These are phyloP conservation scores for Penium margaritaceum DNA, from an alignment of 139 green algal genomes.

Conservation along the genomic window DNA sequence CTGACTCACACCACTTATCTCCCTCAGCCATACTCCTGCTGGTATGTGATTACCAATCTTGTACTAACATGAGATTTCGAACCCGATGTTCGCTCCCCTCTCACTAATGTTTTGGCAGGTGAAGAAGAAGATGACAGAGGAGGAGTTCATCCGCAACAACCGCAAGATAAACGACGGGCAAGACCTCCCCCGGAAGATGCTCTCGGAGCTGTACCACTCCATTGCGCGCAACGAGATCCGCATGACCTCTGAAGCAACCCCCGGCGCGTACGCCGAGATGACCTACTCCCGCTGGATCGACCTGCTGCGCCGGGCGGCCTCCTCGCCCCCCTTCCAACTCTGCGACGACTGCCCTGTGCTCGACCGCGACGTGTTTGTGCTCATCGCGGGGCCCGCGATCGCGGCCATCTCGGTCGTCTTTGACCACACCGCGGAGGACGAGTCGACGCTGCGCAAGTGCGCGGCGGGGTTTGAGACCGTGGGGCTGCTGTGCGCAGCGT, in stretches of 20 bases:
- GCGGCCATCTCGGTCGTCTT: slow-evolving; percentile 80
- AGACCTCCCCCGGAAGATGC: slow-evolving; percentile 57
- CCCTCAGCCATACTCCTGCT: too few species aligned
- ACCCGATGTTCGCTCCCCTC: too few species aligned
- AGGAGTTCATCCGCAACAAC: slow-evolving; percentile 76
- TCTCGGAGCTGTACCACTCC: slow-evolving; percentile 58
- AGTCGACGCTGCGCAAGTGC: slow-evolving; percentile 50
- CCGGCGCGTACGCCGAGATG: slow-evolving; percentile 35
- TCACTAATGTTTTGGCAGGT: slow-evolving; percentile 56
- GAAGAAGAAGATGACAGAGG: slow-evolving; percentile 75
- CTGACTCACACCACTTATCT: too few species aligned
- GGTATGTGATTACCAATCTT: too few species aligned
- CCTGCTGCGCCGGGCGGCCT: slow-evolving; percentile 43
- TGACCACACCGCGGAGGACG: slow-evolving; percentile 62
- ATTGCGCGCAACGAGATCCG: slow-evolving; percentile 68
- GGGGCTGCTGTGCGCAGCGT: slow-evolving; percentile 51
- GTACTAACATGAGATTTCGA: too few species aligned
- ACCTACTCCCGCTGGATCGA: slow-evolving; percentile 59
- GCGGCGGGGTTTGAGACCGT: slow-evolving; percentile 56
- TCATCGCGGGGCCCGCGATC: slow-evolving; percentile 80
- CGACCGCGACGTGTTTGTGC: slow-evolving; percentile 80
- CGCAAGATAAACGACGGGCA: slow-evolving; percentile 67
- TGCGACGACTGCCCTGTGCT: slow-evolving; percentile 45
- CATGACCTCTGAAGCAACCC: slow-evolving; percentile 41
- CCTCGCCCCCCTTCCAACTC: slow-evolving; percentile 32